These are phyloP conservation scores for Petrea volubilis DNA, from an alignment of 257 asterid genomes.

Conservation along the genomic window DNA sequence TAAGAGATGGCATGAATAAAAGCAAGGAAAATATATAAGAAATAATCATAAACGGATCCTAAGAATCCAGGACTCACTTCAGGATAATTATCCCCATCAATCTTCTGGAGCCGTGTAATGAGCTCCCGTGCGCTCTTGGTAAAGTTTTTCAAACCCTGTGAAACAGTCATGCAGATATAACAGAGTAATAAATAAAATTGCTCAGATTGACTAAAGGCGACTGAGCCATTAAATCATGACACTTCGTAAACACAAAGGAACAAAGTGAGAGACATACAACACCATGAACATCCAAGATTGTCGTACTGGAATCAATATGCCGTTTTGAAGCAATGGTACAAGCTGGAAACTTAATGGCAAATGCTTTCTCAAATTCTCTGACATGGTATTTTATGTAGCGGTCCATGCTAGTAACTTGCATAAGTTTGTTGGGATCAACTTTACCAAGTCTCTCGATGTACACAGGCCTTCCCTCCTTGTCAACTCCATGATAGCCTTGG, in stretches of 20 bases:
- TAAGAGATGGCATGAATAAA: constrained; percentile 25
- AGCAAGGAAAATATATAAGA: constrained; percentile 4
- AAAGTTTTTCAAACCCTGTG: constrained; percentile 75
- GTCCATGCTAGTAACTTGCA: constrained; percentile 84
- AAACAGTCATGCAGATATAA: constrained; percentile 22
- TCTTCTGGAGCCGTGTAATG: constrained; percentile 74
- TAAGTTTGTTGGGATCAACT: constrained; percentile 74
- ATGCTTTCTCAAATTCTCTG: constrained; percentile 72
- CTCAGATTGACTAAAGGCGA: neutral
- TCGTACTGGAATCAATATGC: constrained; percentile 85
- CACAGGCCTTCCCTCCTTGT: constrained; percentile 83
- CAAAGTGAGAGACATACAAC: constrained; percentile 57
- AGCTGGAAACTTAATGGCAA: constrained; percentile 79
- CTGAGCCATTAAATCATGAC: neutral
- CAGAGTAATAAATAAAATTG: neutral
- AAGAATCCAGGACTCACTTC: constrained; percentile 51
- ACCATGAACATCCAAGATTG: constrained; percentile 84
- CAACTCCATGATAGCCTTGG: constrained; percentile 86
- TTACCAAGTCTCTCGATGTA: constrained; percentile 86
- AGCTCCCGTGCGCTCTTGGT: constrained; percentile 76
- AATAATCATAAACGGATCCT: constrained; percentile 12
- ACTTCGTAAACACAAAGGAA: neutral
- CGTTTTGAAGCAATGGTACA: constrained; percentile 85
- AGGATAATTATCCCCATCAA: constrained; percentile 89
- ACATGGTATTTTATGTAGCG: constrained; percentile 79